Base-by-base conservation (phyloP, 2,329 filamentous ascomycete species). In the Alternaria sp. region DNA sequence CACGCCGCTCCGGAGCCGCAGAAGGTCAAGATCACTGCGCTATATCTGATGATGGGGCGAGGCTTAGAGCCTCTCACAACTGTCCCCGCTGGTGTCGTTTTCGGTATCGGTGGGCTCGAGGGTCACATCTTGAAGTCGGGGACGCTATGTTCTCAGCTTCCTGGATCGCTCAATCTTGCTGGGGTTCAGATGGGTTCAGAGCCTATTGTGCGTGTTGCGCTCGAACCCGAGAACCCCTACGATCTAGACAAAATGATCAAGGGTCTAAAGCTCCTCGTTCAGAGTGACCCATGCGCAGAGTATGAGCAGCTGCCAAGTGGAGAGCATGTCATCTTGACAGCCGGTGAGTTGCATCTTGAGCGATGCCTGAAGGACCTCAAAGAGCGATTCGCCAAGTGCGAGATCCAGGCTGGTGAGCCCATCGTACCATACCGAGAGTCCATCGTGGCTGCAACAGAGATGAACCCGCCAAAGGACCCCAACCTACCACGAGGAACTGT, bases 381-480 rank as follows among this genome's bases (percentile, higher is more conserved):
- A 65, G 96, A 99, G 77, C 87, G 96, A 6, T 99, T 97, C 76
- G 95, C 96, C 6, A 90, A 89, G 67, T 98, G 96, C 76, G 95
- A 98, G 69, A 94, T 99, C 56, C 95, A 98, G 76, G 93, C 93
- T 26, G 94, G 96, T 60, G 92, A 93, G 46, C 92, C 96, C 1
- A 98, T 99, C 65, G 96, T 99, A 13, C 96, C 96, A 0, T 99
- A 97, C 80, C 87, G 94, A 60, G 96, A 99, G 81, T 96, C 93
- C 0, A 97, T 97, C 62, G 90, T 97, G 44, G 87, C 88, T 25
- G 92, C 90, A 1, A 88, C 93, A 40, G 96, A 99, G 80, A 99
- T 99, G 96, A 90, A 93, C 23, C 89, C 93, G 2, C 91, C 93
- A 0, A 92, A 86, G 62, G 93, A 96, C 79, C 91, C 94, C 67